These are phyloP conservation scores for Scutellaria minor DNA, from an alignment of 257 asterid genomes.

Conservation along the genomic window DNA sequence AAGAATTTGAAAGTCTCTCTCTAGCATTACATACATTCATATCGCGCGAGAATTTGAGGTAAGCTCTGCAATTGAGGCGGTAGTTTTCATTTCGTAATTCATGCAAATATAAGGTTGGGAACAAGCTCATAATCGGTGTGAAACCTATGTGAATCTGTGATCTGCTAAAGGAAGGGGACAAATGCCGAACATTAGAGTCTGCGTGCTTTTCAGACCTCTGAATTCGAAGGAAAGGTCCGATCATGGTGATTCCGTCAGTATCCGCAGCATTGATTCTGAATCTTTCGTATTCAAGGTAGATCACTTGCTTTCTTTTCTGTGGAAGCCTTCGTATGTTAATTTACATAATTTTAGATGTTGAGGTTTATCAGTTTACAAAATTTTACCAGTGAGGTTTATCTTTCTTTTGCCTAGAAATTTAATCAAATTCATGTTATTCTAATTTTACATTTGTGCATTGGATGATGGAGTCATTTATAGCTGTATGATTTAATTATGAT, in stretches of 20 bases:
- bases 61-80: constrained; percentile 16
- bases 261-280: constrained; percentile 59
- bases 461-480: background rate
- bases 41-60: constrained; percentile 15
- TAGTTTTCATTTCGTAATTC: background rate
- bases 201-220: constrained; percentile 82
- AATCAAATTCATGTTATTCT: background rate
- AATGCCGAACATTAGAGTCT: constrained; percentile 73
- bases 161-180: constrained; percentile 26
- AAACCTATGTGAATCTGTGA: background rate
- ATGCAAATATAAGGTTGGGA: background rate
- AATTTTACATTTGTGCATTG: background rate
- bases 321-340: background rate
- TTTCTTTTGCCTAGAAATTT: background rate
- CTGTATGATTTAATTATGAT: background rate
- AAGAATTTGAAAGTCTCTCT: background rate
- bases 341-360: too few species aligned
- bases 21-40: background rate
- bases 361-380: too few species aligned
- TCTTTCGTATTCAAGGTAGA: constrained; percentile 72
- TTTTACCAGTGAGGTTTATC: too few species aligned
- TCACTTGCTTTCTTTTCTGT: background rate
- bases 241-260: constrained; percentile 57
- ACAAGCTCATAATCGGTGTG: constrained; percentile 20
- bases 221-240: constrained; percentile 59